These are phyloP conservation scores for Berberis thunbergii DNA, from an alignment of 164 flowering plant genomes.

Conservation along the genomic window DNA sequence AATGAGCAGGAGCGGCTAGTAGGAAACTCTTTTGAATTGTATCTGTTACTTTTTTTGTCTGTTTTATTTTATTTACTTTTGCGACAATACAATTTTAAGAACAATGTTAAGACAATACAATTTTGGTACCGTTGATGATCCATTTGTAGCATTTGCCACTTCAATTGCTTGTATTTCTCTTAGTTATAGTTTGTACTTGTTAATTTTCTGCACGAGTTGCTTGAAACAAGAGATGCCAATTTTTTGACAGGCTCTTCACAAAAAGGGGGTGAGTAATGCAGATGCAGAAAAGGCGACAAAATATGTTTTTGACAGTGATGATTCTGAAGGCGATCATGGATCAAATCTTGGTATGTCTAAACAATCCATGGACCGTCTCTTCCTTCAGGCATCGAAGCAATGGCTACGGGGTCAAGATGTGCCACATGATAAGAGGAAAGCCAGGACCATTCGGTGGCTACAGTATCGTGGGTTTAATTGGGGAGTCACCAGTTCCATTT, in stretches of 20 bases:
- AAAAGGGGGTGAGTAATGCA: slow-evolving; percentile 50
- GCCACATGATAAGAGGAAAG: slow-evolving; percentile 52
- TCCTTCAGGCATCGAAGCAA: slow-evolving; percentile 64
- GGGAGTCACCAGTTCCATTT: slow-evolving; percentile 40
- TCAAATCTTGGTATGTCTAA: slow-evolving; percentile 45
- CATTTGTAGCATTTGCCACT: too few species aligned
- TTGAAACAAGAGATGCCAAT: too few species aligned
- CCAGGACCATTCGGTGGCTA: slow-evolving; percentile 77
- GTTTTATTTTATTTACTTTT: too few species aligned
- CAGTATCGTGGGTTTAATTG: slow-evolving; percentile 84
- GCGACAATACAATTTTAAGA: too few species aligned
- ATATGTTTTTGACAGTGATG: slow-evolving; percentile 45
- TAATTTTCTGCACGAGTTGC: too few species aligned
- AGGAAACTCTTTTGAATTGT: too few species aligned
- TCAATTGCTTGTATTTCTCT: too few species aligned
- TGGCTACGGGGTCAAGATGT: slow-evolving; percentile 53
- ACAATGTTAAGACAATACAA: too few species aligned
- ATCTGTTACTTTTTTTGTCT: too few species aligned
- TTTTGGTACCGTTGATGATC: too few species aligned
- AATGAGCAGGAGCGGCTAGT: too few species aligned
- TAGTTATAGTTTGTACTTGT: too few species aligned
- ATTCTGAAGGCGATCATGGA: slow-evolving; percentile 23
- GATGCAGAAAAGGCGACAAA: slow-evolving; percentile 58
- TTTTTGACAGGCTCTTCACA: slow-evolving; percentile 37
- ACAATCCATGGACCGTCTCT: slow-evolving; percentile 45